A percentile compares a stretch with the other conserved stretches of the same genome.
phyloP scores from a whole-genome alignment of 176 grass and related monocot species.

The Musa troglodytarum region DNA sequence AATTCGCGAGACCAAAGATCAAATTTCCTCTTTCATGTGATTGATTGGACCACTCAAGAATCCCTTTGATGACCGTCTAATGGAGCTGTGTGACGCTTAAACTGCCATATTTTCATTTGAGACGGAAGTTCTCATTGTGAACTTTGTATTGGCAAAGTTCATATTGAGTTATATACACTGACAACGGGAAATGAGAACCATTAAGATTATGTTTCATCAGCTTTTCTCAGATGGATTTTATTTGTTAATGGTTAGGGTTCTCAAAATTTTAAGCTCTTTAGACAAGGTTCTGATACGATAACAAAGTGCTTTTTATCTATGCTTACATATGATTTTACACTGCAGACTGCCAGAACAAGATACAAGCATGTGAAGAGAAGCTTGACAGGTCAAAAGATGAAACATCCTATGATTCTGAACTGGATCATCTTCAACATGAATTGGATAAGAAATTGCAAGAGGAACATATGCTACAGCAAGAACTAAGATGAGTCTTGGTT shows the following conservation, averaged over 20 bases:
- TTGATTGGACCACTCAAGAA: neutral
- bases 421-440: slow-evolving; percentile 36
- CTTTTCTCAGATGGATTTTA: too few relatives aligned
- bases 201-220: too few relatives aligned
- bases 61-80: neutral
- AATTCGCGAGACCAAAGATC: neutral
- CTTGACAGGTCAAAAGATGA: slow-evolving; percentile 40
- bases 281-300: neutral
- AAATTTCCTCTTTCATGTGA: neutral
- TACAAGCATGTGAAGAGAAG: slow-evolving; percentile 39
- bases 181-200: too few relatives aligned
- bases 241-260: too few relatives aligned
- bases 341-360: slow-evolving; percentile 53
- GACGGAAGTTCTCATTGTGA: neutral
- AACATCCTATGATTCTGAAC: slow-evolving; percentile 47
- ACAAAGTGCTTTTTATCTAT: neutral
- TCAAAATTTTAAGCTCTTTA: neutral
- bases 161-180: neutral
- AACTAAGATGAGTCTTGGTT: slow-evolving; percentile 63
- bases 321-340: slow-evolving; percentile 6
- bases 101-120: neutral
- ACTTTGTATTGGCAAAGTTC: neutral
- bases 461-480: slow-evolving; percentile 42
- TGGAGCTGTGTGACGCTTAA: neutral
- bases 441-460: slow-evolving; percentile 42